Conservation (phyloP, 2,329 filamentous ascomycete species). For the Colletotrichum lindemuthianum region DNA sequence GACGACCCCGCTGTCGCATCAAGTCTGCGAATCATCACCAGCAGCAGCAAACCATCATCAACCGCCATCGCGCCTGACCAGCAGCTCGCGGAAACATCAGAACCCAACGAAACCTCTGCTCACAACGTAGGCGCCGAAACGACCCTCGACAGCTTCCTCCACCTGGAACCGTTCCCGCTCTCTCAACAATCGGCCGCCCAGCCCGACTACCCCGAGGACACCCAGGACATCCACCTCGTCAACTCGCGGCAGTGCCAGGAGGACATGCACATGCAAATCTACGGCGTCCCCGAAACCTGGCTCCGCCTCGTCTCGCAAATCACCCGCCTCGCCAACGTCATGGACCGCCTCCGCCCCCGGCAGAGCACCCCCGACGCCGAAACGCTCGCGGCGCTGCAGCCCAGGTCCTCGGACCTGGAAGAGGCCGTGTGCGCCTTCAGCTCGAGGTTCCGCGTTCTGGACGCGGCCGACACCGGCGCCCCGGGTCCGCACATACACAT, state of each 20-base stretch:
- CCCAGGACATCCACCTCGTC: slow-evolving; percentile 5
- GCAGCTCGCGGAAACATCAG: not conserved
- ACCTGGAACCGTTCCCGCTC: not conserved
- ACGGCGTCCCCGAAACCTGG: slow-evolving; percentile 7
- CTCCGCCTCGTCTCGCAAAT: slow-evolving; percentile 3
- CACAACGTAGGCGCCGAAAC: not conserved
- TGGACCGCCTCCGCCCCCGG: slow-evolving; percentile 2
- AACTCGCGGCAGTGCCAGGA: not conserved
- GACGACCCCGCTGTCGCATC: not conserved
- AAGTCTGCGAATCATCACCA: not conserved
- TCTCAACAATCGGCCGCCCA: not conserved
- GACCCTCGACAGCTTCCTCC: slow-evolving; percentile 10
- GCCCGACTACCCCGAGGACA: not conserved
- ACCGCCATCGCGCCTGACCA: not conserved
- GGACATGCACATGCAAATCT: slow-evolving; percentile 15
- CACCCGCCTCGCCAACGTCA: slow-evolving; percentile 9
- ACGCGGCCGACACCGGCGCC: no score
- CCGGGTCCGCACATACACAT: slow-evolving; percentile 4
- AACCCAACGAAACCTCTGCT: no score
- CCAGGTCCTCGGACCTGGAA: slow-evolving; percentile 1
- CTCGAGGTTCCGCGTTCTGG: not conserved
- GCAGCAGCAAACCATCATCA: not conserved
- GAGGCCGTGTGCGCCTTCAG: slow-evolving; percentile 1
- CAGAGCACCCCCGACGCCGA: not conserved
- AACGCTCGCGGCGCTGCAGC: not conserved